Evolutionary conservation across 495 filamentous ascomycete genomes (phyloP), one percentile per base, ranked within the genome.

Genomic region (Neurospora sp.): DNA sequence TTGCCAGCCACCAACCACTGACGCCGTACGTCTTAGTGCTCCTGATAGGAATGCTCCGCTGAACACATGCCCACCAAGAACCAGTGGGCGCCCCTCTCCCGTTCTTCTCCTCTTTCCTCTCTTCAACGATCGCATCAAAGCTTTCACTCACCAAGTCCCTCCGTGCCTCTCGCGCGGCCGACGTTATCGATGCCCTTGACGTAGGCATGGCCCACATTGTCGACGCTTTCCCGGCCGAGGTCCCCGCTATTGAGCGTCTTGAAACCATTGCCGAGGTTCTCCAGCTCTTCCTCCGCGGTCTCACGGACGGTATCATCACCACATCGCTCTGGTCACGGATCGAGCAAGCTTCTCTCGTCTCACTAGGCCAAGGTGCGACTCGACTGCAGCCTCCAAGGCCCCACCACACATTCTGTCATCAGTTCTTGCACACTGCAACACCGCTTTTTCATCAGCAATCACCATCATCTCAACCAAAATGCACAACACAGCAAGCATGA

Each of bases 281-380:
- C 0, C 74, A 96, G 0, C 75, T 87, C 4, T 96, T 97, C 76
- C 85, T 97, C 3, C 81, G 82, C 9, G 91, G 88, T 72, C 82
- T 97, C 44, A 86, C 88, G 35, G 93, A 96, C 75, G 92, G 94
- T 1, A 84, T 97, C 73, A 84, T 97, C 75, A 88, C 91, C 0
- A 79, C 83, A 39, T 71, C 83, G 2, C 80, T 92, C 27, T 97
- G 93, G 92, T 81, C 86, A 5, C 82, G 87, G n/a, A 86, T 97
- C 41, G 92, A 95, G 73, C 82, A 86, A 72, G 86, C 89, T 27
- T 72, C 74, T 11, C 81, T 94, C 7, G 79, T 81, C 1, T 81
- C 80, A 0, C 69, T 84, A 54, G 73, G 73, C 6, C 78, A 83
- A n/a, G 80, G 81, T 0, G 78, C 76, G 62, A 73, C 75, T 2